These are phyloP conservation scores for Lenzites betulinus DNA, from an alignment of 768 basidiomycete species.

Conservation along the genomic window DNA sequence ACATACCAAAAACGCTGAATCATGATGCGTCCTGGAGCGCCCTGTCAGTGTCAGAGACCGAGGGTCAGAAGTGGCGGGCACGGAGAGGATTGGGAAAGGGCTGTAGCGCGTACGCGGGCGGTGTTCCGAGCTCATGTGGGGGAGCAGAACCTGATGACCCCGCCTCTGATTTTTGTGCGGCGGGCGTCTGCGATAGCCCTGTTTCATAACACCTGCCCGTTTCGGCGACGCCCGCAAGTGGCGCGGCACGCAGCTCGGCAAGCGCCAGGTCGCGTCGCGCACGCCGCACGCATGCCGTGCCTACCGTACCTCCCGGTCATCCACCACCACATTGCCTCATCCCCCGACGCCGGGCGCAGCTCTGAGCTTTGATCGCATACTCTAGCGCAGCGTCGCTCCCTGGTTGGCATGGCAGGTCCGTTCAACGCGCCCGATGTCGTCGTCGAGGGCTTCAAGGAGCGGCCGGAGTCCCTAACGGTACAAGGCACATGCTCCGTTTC, in stretches of 20 bases:
- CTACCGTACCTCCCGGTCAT: not conserved
- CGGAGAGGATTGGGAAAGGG: too few species aligned
- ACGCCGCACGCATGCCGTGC: too few species aligned
- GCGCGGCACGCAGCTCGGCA: not conserved
- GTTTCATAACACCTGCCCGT: not conserved
- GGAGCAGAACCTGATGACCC: too few species aligned
- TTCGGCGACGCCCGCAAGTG: not conserved
- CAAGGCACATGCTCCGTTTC: constrained; percentile 38
- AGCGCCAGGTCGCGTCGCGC: not conserved
- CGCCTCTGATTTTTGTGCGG: too few species aligned
- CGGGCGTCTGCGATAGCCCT: not conserved
- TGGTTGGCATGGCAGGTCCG: constrained; percentile 26
- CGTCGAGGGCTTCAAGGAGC: constrained; percentile 48
- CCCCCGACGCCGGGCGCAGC: too few species aligned
- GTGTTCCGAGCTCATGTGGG: too few species aligned
- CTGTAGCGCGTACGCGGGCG: too few species aligned
- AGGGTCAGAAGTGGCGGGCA: too few species aligned
- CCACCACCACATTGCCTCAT: not conserved
- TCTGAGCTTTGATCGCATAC: not conserved
- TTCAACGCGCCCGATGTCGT: constrained; percentile 30
- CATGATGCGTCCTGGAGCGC: too few species aligned
- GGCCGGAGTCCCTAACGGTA: constrained; percentile 46
- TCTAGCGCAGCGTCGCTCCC: not conserved
- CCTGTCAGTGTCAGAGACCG: too few species aligned
- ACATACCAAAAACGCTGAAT: too few species aligned